Evolutionary conservation across 495 filamentous ascomycete genomes (phyloP), one percentile per base, ranked within the genome.

Genomic region (Penicillium riverlandense): DNA sequence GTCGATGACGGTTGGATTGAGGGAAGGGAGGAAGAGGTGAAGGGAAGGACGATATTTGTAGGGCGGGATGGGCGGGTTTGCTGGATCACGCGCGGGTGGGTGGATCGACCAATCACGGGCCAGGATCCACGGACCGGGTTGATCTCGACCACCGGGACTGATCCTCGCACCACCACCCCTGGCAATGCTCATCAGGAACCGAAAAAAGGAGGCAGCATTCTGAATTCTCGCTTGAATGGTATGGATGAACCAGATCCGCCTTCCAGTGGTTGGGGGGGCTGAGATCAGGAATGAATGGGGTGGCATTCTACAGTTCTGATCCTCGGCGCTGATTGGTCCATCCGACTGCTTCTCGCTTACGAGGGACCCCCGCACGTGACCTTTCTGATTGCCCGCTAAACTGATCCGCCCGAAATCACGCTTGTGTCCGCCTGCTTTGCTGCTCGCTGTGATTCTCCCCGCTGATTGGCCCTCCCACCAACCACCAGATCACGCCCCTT

Each of bases 11-110:
- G 53, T 54, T 59, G 56, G 61, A 52, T 51, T 61, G 73, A 66
- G 70, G 63, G 65, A 32, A 40, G 43, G 43, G 35, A 36, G 35
- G 56, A 52, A 45, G 49, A 22, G 6, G 46, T 52, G 46, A 45
- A 54, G 60, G 55, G 62, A 62, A 56, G 58, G 57, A 49, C 49
- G 62, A 65, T 74, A 74, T 74, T 75, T 75, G 65, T 75, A 70
- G 61, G 38, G 58, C 54, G 47, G 45, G 40, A 40, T 14, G 46
- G 44, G 35, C 35, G 51, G 48, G 48, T 52, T 58, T 53, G 59
- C 62, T 37, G 58, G 65, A 71, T 71, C 69, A 72, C 66, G 49
- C 69, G 57, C 66, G 62, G 66, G 49, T 35, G 8, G 22, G 38
- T 9, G 36, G 53, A 66, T 65, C 60, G 37, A 46, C 70, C 70